Conservation (phyloP, 116 monocot species). For the Zostera marina region DNA sequence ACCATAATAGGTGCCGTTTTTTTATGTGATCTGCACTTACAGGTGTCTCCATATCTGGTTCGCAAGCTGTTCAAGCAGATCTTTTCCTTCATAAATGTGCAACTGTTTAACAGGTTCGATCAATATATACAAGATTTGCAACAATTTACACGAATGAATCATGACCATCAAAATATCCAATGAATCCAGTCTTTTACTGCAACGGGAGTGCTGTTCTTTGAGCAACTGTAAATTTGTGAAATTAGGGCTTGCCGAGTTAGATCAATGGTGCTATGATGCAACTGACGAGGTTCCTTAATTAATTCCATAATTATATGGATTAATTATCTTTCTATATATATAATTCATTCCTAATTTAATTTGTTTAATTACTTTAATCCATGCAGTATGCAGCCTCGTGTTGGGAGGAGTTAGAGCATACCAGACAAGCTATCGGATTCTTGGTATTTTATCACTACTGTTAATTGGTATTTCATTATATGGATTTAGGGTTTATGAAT, state of each 20-base stretch:
- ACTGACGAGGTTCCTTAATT: slow-evolving; percentile 39
- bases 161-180: too few species aligned
- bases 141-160: too few species aligned
- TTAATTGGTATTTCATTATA: neutral
- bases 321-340: neutral
- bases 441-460: slow-evolving; percentile 36
- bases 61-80: slow-evolving; percentile 51
- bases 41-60: slow-evolving; percentile 55
- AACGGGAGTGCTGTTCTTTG: slow-evolving; percentile 70
- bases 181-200: slow-evolving; percentile 33
- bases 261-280: slow-evolving; percentile 47
- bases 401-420: slow-evolving; percentile 94
- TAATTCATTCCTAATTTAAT: neutral
- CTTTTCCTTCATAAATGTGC: slow-evolving; percentile 70
- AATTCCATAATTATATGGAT: too few species aligned
- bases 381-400: slow-evolving; percentile 76
- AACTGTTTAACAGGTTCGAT: slow-evolving; percentile 52
- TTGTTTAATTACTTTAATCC: neutral
- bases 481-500: neutral
- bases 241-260: slow-evolving; percentile 53
- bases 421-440: slow-evolving; percentile 85
- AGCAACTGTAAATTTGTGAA: slow-evolving; percentile 70
- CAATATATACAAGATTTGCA: too few species aligned
- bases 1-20: neutral
- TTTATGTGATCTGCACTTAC: neutral